These are phyloP conservation scores for Termitomyces eurrhizus DNA, from an alignment of 768 basidiomycete genomes.

Conservation along the genomic window DNA sequence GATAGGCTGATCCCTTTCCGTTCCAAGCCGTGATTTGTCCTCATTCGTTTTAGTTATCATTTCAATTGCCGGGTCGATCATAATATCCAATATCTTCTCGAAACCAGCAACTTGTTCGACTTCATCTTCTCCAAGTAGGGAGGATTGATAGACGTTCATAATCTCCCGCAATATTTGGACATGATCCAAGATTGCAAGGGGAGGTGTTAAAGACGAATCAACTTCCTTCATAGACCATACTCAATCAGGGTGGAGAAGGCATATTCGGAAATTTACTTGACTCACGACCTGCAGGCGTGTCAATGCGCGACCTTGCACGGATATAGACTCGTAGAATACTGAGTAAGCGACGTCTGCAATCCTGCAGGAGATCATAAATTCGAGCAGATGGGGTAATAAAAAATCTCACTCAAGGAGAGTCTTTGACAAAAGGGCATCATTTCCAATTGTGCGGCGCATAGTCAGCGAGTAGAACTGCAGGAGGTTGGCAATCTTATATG, in stretches of 20 bases:
- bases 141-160: constrained; percentile 84
- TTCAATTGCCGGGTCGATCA: constrained; percentile 79
- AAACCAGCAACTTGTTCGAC: constrained; percentile 45
- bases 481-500: constrained; percentile 93
- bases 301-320: constrained; percentile 72
- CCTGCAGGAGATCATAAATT: constrained; percentile 33
- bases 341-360: constrained; percentile 78
- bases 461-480: constrained; percentile 92
- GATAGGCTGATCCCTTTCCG: constrained; percentile 76
- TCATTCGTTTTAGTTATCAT: constrained; percentile 69
- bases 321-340: constrained; percentile 86
- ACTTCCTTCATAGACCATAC: constrained; percentile 42
- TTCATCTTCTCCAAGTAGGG: constrained; percentile 63
- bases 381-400: not conserved
- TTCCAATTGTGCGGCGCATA: constrained; percentile 89
- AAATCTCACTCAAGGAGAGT: constrained; percentile 72
- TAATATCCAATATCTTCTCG: constrained; percentile 72
- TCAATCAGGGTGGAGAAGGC: not conserved
- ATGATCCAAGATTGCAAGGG: constrained; percentile 76
- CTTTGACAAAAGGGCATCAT: constrained; percentile 70
- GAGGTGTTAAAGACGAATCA: constrained; percentile 67
- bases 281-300: constrained; percentile 51
- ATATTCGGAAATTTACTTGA: not conserved
- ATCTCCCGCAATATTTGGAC: constrained; percentile 83
- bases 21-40: constrained; percentile 50